Conservation (phyloP, 352 stramenopile genomes). For the Lagenidium giganteum region DNA sequence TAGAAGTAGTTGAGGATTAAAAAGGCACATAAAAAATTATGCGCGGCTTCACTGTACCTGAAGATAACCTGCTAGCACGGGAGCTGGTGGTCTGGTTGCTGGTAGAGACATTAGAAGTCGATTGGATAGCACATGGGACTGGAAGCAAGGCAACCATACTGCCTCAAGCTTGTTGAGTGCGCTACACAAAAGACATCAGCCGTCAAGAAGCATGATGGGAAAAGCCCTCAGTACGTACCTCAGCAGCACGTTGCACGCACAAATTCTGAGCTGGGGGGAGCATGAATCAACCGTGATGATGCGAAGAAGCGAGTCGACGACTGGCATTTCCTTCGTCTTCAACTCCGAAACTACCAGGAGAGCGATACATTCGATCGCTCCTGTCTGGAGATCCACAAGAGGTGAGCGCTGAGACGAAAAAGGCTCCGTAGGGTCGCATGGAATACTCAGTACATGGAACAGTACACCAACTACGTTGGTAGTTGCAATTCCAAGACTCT, state of each 20-base stretch:
- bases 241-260: conserved; percentile 59
- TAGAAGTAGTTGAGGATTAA: background rate
- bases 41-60: no score
- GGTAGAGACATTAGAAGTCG: no score
- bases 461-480: conserved; percentile 26
- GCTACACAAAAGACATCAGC: background rate
- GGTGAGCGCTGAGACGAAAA: conserved; percentile 21
- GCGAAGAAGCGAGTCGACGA: conserved; percentile 17
- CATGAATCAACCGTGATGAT: background rate
- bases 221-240: conserved; percentile 24
- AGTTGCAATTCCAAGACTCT: background rate
- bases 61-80: conserved; percentile 8
- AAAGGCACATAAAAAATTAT: background rate
- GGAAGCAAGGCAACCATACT: no score
- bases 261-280: conserved; percentile 39
- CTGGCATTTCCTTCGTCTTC: background rate
- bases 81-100: background rate
- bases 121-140: no score
- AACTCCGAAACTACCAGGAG: conserved; percentile 22
- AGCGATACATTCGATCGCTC: conserved; percentile 63
- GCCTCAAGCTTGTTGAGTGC: background rate
- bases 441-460: conserved; percentile 45
- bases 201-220: no score
- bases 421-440: conserved; percentile 9
- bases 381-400: conserved; percentile 58